Base-by-base conservation (phyloP, 495 filamentous ascomycete species). In the Lasiosphaeria hispida region DNA sequence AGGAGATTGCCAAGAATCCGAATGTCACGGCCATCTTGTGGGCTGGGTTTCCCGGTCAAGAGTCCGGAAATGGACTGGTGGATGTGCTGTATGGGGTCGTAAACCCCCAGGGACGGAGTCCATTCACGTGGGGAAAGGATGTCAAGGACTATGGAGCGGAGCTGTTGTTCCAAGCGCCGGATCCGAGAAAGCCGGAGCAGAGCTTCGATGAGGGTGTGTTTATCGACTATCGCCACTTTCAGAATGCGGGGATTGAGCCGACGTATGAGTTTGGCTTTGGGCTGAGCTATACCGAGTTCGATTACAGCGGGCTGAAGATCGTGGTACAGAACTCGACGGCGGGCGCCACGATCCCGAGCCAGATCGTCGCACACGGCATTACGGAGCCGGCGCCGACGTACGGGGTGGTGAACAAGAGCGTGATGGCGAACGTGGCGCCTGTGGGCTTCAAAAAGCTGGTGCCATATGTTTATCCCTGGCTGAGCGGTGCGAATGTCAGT, bases 11-110 rank as follows among this genome's bases (percentile, higher is more conserved):
- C 9, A 66, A 72, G n/a, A 65, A 85, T 55, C 78, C 80, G 0
- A 86, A 86, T 63, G 78, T 87, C 9, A 82, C 77, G 3, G 81
- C 80, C 7, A 79, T 85, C 23, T 59, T 86, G 6, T 77, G 74
- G 62, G 79, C 77, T 0, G 78, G 80, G 35, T 75, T 81, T 1
- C 81, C 82, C 0, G 82, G 77, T 2, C 75, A 86, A 51, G 81
- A 86, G 53, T 77, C 76, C 4, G 83, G 83, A 1, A 80, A 83
- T 61, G 69, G 73, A 0, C 62, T 85, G 0, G 69, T 74, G 0
- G 79, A 85, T 47, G 72, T 85, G 0, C 66, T 83, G 4, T 80
- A 75, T 53, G 80, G 80, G 6, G 67, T 68, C 7, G 68, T 74
- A 23, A 76, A 77, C 51, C 80, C 80, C 0, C 80, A 76, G 15